phyloP scores from a whole-genome alignment of 1,284 basidiomycete species.

The Naganishia sp. region DNA sequence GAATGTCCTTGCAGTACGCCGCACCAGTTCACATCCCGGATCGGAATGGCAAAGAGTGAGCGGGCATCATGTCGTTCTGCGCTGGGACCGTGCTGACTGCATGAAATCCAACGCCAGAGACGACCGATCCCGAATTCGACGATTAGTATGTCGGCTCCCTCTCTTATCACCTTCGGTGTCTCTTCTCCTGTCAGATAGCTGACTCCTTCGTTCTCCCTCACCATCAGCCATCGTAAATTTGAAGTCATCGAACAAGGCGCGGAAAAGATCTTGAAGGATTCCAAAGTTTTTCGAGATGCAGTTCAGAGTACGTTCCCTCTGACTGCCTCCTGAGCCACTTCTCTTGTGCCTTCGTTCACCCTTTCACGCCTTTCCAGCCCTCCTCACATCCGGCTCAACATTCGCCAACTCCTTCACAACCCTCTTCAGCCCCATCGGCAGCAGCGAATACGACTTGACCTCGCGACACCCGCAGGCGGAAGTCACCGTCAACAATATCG shows the following conservation, averaged over 20 bases:
- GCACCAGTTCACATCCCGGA: conserved; percentile 77
- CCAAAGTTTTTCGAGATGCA: conserved; percentile 80
- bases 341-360: conserved; percentile 1
- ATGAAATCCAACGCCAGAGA: conserved; percentile 59
- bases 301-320: conserved; percentile 63
- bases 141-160: conserved; percentile 44
- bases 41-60: conserved; percentile 89
- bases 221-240: conserved; percentile 65
- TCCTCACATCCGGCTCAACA: conserved; percentile 75
- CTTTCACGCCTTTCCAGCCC: conserved; percentile 58
- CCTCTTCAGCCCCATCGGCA: conserved; percentile 76
- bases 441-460: conserved; percentile 74
- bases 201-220: not conserved
- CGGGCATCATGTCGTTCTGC: too few relatives aligned
- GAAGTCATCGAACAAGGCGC: conserved; percentile 73
- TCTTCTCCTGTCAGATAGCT: not conserved
- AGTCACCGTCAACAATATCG: conserved; percentile 77
- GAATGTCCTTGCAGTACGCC: conserved; percentile 64
- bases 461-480: conserved; percentile 75
- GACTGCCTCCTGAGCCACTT: conserved; percentile 14
- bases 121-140: conserved; percentile 76
- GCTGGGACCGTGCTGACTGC: conserved; percentile 25
- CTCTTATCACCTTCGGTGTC: not conserved
- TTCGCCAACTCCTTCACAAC: conserved; percentile 75
- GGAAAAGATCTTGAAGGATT: conserved; percentile 90